Percentiles rank a stretch among this genome's conserved stretches.
Evolutionary conservation across 129 eudicot genomes (phyloP).

Genomic region (Solidago caesia): DNA sequence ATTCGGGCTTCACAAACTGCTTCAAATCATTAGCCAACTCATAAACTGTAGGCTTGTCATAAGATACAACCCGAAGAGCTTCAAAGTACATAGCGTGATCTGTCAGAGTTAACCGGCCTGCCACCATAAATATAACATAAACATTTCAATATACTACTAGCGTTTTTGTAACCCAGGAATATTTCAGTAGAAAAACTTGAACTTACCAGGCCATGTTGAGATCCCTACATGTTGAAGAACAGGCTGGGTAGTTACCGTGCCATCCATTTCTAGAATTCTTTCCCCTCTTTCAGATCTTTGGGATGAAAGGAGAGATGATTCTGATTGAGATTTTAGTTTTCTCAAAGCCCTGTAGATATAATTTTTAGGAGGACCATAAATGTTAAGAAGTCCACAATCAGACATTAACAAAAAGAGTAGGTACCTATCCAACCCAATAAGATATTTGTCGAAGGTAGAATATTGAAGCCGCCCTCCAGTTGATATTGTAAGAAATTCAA

Average conservation of each 20-base stretch:
- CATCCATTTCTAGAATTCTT: conserved; percentile 73
- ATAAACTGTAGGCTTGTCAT: conserved; percentile 72
- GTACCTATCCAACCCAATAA: conserved; percentile 76
- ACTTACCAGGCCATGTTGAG: conserved; percentile 93
- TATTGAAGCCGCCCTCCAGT: conserved; percentile 73
- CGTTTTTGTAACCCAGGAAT: not conserved
- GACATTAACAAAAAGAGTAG: not conserved
- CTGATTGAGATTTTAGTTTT: conserved; percentile 71
- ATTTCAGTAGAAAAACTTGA: not conserved
- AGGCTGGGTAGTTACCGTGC: conserved; percentile 93
- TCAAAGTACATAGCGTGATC: conserved; percentile 97
- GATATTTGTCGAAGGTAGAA: conserved; percentile 78
- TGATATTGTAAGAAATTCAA: conserved; percentile 74
- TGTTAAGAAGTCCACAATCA: not conserved
- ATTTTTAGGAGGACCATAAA: too few relatives aligned
- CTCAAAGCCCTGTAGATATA: conserved; percentile 50
- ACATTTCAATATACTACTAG: not conserved
- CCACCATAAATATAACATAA: conserved; percentile 34
- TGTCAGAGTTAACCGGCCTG: conserved; percentile 81
- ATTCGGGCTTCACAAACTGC: conserved; percentile 88
- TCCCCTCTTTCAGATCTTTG: conserved; percentile 68
- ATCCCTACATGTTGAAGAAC: conserved; percentile 91
- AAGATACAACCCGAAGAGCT: conserved; percentile 83
- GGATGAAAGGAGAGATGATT: conserved; percentile 71
- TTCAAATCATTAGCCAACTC: conserved; percentile 77